Conservation (phyloP, 2,329 filamentous ascomycete species). For the Neopestalotiopsis clavispora region DNA sequence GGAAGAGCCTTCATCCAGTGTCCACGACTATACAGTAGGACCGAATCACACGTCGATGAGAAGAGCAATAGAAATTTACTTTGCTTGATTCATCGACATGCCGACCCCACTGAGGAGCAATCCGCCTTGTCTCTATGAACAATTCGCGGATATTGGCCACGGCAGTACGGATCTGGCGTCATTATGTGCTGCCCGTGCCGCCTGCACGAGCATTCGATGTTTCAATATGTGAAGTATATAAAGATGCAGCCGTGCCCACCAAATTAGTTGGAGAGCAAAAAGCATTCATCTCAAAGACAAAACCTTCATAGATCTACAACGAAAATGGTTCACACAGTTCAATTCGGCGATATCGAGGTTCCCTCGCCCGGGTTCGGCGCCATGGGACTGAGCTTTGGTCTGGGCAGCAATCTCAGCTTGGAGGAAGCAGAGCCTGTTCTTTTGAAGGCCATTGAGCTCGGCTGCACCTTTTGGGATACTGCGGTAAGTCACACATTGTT, state of each 20-base stretch:
- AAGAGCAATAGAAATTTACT: background rate
- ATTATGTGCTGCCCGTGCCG: too few relatives aligned
- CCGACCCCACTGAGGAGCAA: background rate
- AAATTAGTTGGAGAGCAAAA: background rate
- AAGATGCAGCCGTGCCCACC: background rate
- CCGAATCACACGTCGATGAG: background rate
- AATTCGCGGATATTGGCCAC: background rate
- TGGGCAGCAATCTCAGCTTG: constrained; percentile 45
- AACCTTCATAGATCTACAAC: background rate
- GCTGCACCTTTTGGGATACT: constrained; percentile 53
- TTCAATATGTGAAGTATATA: background rate
- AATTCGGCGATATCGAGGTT: constrained; percentile 42
- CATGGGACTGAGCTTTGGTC: constrained; percentile 51
- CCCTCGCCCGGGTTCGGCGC: constrained; percentile 52
- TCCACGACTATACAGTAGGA: background rate
- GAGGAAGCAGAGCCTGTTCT: constrained; percentile 54
- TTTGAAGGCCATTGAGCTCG: constrained; percentile 51
- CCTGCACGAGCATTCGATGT: too few relatives aligned
- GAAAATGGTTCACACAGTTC: constrained; percentile 45
- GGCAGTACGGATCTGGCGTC: too few relatives aligned
- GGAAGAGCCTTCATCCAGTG: background rate
- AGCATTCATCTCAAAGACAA: background rate
- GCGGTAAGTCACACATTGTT: constrained; percentile 36
- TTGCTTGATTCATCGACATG: background rate
- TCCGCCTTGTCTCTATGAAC: background rate